Base-by-base conservation (phyloP, 2,329 filamentous ascomycete genomes). In the Sporothrix sp. region DNA sequence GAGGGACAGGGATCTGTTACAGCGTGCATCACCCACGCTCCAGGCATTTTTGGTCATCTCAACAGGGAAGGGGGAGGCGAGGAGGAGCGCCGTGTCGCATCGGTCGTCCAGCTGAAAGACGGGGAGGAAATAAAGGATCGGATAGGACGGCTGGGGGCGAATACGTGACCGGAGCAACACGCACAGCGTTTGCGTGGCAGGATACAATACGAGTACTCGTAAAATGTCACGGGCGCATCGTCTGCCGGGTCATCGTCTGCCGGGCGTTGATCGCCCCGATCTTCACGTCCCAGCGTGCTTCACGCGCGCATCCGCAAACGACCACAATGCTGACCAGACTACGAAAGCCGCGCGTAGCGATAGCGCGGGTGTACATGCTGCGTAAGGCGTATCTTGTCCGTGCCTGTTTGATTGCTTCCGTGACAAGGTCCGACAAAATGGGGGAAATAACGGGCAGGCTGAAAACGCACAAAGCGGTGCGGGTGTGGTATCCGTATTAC, bases 81-180 rank as follows among this genome's bases (percentile, higher is more conserved):
- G 32, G 35, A 37, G 32, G 44, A 47, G 32, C 13, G 20, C 10
- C 1, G 37, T n/a, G 44, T 47, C 23, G 44, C n/a, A 46, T 28
- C 25, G 20, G 28, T 25, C 35, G 42, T 45, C 11, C 42, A 35
- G 42, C 42, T 45, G 42, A 35, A 51, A 46, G 25, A 10, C 25
- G 25, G 25, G 5, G 25, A 10, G 25, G 25, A 28, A 28, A 28
- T 5, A 10, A 28, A 28, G 25, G 10, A 28, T 5, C 25, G 10
- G 6, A 28, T 5, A 28, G 10, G 10, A 28, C 25, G 25, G n/a
- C n/a, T n/a, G n/a, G n/a, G n/a, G n/a, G n/a, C n/a, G n/a, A n/a
- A n/a, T n/a, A n/a, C n/a, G n/a, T n/a, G n/a, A n/a, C n/a, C n/a
- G n/a, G n/a, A n/a, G n/a, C n/a, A n/a, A n/a, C n/a, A n/a, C n/a